Conservation (phyloP, 306 rosid genomes). For the Ormosia emarginata region DNA sequence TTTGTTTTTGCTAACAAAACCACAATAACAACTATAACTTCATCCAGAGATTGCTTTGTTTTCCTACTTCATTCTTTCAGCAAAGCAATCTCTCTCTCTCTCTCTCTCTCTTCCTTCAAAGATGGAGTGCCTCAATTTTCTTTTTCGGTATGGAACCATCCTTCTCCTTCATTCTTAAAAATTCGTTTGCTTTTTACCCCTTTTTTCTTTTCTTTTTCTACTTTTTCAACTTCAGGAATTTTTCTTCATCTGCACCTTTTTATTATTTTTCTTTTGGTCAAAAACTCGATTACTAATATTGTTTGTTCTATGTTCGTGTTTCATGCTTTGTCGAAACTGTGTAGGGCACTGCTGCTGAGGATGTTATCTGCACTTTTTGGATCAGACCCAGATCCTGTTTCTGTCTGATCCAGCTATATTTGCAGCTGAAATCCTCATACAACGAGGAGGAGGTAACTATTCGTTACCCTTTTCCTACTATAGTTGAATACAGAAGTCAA, state of each 20-base stretch:
- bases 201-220: background rate
- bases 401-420: conserved; percentile 33
- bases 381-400: conserved; percentile 51
- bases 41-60: conserved; percentile 39
- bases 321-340: background rate
- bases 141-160: conserved; percentile 14
- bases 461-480: background rate
- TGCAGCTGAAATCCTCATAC: background rate
- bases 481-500: conserved; percentile 38
- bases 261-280: too few relatives aligned
- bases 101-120: background rate
- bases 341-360: conserved; percentile 6
- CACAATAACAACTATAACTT: background rate
- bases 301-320: background rate
- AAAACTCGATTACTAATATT: conserved; percentile 14
- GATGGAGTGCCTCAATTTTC: conserved; percentile 18
- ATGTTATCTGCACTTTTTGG: too few relatives aligned
- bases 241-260: background rate
- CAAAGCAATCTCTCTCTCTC: background rate
- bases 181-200: too few relatives aligned
- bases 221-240: background rate
- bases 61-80: background rate
- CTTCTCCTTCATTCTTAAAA: background rate
- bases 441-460: conserved; percentile 22
- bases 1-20: too few relatives aligned